Conservation (phyloP, 139 green algal species). For the Diplosphaera chodatii region DNA sequence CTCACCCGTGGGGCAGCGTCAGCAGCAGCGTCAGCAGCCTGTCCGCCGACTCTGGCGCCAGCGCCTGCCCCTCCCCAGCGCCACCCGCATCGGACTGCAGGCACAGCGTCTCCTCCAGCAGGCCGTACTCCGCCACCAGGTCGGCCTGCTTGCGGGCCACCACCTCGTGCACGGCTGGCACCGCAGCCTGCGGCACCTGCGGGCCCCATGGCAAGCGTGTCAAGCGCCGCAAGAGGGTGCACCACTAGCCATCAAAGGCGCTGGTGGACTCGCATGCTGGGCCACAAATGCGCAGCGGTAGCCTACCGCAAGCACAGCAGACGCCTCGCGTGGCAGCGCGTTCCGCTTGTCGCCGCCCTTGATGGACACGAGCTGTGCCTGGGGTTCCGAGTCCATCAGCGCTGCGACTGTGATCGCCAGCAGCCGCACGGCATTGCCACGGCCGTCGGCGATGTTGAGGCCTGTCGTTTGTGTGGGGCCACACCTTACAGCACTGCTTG, state of each 20-base stretch:
- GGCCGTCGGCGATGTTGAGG: conserved; percentile 47
- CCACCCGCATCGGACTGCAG: conserved; percentile 4
- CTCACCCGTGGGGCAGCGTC: conserved; percentile 61
- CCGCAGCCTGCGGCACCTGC: conserved; percentile 23
- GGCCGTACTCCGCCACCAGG: conserved; percentile 47
- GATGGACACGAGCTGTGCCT: conserved; percentile 26
- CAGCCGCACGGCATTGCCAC: conserved; percentile 47
- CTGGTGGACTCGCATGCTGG: too few relatives aligned
- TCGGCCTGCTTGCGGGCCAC: conserved; percentile 5
- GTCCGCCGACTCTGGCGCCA: conserved; percentile 11
- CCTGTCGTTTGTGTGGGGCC: too few relatives aligned
- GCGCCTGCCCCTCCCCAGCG: background rate
- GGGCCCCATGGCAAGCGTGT: too few relatives aligned
- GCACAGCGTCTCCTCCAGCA: conserved; percentile 32
- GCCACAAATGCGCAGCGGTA: too few relatives aligned
- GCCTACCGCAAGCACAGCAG: conserved; percentile 26
- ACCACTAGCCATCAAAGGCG: too few relatives aligned
- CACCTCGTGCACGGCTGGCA: conserved; percentile 2
- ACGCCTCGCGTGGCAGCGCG: conserved; percentile 55
- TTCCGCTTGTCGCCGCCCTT: conserved; percentile 72
- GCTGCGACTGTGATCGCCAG: conserved; percentile 12
- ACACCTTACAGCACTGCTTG: too few relatives aligned
- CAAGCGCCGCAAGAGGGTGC: too few relatives aligned
- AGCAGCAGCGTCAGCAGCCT: conserved; percentile 46
- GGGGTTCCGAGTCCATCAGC: background rate